Evolutionary conservation across 1,139 yeast genomes (phyloP).

Genomic region (Spathaspora sp.): DNA sequence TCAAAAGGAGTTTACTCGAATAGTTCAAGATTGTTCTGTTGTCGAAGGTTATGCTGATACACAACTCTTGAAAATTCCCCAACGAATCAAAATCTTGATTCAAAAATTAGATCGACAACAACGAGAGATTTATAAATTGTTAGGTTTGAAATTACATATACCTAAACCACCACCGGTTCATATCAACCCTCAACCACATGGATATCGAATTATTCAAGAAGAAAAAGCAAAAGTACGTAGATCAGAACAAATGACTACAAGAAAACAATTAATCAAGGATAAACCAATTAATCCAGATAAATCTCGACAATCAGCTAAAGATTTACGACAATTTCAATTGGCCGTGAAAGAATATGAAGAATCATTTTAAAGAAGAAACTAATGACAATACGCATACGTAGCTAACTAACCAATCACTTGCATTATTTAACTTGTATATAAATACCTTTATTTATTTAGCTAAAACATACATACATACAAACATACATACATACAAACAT

Average conservation of each 20-base stretch:
- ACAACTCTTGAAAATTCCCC: neutral
- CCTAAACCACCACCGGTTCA: neutral
- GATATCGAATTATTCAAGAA: neutral
- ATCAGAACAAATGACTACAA: too few relatives aligned
- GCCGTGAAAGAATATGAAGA: too few relatives aligned
- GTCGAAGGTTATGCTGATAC: neutral
- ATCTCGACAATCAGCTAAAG: too few relatives aligned
- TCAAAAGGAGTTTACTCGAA: neutral
- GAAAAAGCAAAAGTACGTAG: neutral
- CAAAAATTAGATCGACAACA: neutral
- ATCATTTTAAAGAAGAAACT: too few relatives aligned
- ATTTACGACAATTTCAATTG: too few relatives aligned
- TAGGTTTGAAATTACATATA: neutral
- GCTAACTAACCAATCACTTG: neutral
- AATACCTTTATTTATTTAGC: neutral
- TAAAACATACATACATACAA: constrained; percentile 4
- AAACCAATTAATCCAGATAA: too few relatives aligned
- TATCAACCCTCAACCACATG: too few relatives aligned
- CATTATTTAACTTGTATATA: constrained; percentile 13
- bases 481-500: constrained; percentile 2
- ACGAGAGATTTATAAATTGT: neutral
- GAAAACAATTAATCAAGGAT: too few relatives aligned
- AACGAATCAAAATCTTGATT: neutral
- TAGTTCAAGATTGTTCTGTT: neutral
- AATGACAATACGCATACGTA: too few relatives aligned